Percentiles rank a stretch among this genome's conserved stretches.
phyloP scores from a whole-genome alignment of 2,329 filamentous ascomycete species.

The Aphanoascus verrucosus region DNA sequence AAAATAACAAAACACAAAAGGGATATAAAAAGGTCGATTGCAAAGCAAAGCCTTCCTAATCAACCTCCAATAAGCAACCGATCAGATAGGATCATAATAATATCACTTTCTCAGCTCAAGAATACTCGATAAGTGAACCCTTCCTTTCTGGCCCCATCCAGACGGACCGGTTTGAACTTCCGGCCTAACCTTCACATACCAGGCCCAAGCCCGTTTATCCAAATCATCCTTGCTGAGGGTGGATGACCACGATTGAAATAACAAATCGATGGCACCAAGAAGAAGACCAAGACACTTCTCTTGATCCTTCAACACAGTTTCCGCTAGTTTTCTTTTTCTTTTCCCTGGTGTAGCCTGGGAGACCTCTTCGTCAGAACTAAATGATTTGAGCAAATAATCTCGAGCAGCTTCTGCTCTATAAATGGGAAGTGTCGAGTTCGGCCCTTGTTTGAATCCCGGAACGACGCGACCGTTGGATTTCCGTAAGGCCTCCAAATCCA shows the following conservation, averaged over 20 bases:
- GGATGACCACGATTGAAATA: slow-evolving; percentile 65
- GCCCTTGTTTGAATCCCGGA: slow-evolving; percentile 17
- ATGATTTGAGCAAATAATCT: slow-evolving; percentile 45
- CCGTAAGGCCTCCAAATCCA: slow-evolving; percentile 47
- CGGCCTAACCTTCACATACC: slow-evolving; percentile 69
- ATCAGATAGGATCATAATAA: neutral
- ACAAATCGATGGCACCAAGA: slow-evolving; percentile 57
- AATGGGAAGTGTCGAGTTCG: slow-evolving; percentile 52
- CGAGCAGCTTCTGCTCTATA: slow-evolving; percentile 61
- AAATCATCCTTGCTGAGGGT: slow-evolving; percentile 55
- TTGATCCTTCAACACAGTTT: slow-evolving; percentile 51
- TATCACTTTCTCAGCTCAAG: slow-evolving; percentile 6
- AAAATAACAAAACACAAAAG: neutral
- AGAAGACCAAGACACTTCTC: slow-evolving; percentile 59
- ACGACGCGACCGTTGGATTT: slow-evolving; percentile 32
- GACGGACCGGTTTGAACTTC: slow-evolving; percentile 62
- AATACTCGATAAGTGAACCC: slow-evolving; percentile 38
- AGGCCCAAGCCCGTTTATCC: slow-evolving; percentile 65
- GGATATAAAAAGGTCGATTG: neutral
- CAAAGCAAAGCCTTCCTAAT: too few species aligned
- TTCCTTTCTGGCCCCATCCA: slow-evolving; percentile 76
- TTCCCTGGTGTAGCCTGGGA: neutral
- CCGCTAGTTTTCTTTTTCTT: slow-evolving; percentile 34
- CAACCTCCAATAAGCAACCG: too few species aligned
- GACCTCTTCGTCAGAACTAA: slow-evolving; percentile 16